Evolutionary conservation across 257 asterid genomes (phyloP).

Genomic region (Datura wrightii): DNA sequence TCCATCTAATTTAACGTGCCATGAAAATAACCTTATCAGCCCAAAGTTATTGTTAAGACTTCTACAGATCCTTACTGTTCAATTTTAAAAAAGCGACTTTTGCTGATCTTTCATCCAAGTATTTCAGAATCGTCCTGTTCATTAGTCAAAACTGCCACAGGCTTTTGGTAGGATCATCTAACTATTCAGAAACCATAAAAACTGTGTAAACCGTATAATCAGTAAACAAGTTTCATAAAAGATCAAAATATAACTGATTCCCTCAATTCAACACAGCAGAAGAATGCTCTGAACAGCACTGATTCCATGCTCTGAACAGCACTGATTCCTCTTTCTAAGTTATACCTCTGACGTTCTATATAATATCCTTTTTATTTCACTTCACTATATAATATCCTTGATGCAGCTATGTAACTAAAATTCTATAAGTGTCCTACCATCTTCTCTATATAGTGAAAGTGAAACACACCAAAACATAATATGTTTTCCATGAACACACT

Average conservation of each 20-base stretch:
- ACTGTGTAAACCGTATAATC: neutral
- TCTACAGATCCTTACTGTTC: neutral
- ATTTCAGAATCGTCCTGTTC: slow-evolving; percentile 1
- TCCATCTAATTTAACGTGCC: neutral
- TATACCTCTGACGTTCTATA: neutral
- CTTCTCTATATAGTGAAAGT: slow-evolving; percentile 5
- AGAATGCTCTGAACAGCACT: neutral
- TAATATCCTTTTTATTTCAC: neutral
- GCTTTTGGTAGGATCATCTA: neutral
- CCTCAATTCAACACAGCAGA: slow-evolving; percentile 10
- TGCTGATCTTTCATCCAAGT: neutral
- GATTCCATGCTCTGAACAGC: neutral
- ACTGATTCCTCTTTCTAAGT: neutral
- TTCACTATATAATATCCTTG: neutral
- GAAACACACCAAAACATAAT: neutral
- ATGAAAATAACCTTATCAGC: neutral
- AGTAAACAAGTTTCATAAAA: neutral
- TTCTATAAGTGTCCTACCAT: neutral
- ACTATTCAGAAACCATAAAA: slow-evolving; percentile 16
- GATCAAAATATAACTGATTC: neutral
- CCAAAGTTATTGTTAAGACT: neutral
- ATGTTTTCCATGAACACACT: neutral
- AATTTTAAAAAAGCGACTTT: neutral
- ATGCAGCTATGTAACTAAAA: neutral
- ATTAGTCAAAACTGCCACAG: neutral